Evolutionary conservation across 805 yeast species (phyloP).

Genomic region (Starmerella cellae): DNA sequence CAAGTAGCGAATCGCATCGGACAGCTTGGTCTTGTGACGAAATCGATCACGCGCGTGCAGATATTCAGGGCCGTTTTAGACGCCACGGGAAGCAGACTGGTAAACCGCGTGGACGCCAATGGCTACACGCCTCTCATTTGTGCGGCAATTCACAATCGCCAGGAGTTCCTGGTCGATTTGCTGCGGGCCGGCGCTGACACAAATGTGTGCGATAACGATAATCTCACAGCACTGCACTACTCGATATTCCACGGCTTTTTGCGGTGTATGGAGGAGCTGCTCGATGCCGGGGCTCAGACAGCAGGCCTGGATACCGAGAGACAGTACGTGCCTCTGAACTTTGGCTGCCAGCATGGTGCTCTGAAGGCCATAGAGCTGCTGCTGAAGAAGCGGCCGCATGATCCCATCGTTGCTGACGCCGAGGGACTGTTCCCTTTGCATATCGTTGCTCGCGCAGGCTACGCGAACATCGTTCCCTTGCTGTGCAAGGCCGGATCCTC

Average conservation of each 20-base stretch:
- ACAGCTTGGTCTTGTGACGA: background rate
- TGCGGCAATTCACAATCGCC: constrained; percentile 47
- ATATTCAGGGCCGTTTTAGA: constrained; percentile 27
- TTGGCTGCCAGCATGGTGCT: constrained; percentile 80
- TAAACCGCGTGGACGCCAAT: constrained; percentile 27
- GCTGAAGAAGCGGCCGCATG: constrained; percentile 32
- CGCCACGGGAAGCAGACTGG: background rate
- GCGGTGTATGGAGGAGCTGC: constrained; percentile 38
- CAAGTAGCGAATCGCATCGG: constrained; percentile 8
- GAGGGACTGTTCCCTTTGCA: constrained; percentile 81
- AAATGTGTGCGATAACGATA: constrained; percentile 31
- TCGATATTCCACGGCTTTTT: constrained; percentile 61
- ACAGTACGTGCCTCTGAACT: constrained; percentile 49
- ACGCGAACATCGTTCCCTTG: constrained; percentile 50
- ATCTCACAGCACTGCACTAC: constrained; percentile 63
- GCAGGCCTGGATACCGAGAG: constrained; percentile 29
- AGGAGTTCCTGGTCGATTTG: constrained; percentile 33
- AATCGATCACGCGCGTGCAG: constrained; percentile 18
- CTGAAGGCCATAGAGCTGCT: constrained; percentile 53
- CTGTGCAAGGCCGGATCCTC: constrained; percentile 44
- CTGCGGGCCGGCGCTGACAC: constrained; percentile 30
- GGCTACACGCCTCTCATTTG: constrained; percentile 81
- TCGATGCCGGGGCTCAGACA: constrained; percentile 35
- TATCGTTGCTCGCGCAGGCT: constrained; percentile 77
- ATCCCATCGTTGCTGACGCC: constrained; percentile 47